Evolutionary conservation across 2,329 filamentous ascomycete species (phyloP).

Genomic region (Diaporthe sp.): DNA sequence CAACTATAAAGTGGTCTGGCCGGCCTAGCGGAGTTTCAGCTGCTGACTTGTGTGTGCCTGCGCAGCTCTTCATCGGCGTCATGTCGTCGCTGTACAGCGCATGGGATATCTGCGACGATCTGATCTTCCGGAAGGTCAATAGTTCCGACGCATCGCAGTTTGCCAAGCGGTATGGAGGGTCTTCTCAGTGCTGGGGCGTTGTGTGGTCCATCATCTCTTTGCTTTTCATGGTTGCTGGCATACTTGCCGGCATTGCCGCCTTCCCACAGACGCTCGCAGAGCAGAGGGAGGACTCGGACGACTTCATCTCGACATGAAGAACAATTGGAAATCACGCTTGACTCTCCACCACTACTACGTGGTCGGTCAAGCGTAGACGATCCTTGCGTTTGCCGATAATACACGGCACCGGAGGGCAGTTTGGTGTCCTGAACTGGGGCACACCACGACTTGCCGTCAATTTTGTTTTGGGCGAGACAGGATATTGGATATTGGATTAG

Average conservation of each 20-base stretch:
- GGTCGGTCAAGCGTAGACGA: neutral
- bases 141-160: constrained; percentile 85
- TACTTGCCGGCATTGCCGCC: constrained; percentile 82
- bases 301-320: constrained; percentile 68
- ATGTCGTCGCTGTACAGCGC: constrained; percentile 86
- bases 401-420: neutral
- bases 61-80: constrained; percentile 82
- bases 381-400: neutral
- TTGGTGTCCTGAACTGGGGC: neutral
- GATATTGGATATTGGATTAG: constrained; percentile 8
- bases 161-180: constrained; percentile 82
- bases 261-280: constrained; percentile 79
- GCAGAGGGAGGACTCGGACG: constrained; percentile 77
- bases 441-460: neutral
- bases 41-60: neutral
- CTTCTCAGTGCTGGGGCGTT: constrained; percentile 85
- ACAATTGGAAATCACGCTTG: too few species aligned
- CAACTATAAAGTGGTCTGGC: neutral
- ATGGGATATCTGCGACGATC: constrained; percentile 88
- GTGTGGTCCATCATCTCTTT: constrained; percentile 83
- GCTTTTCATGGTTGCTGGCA: constrained; percentile 78
- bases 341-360: neutral
- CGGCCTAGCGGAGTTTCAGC: neutral
- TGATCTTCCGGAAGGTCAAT: constrained; percentile 86
- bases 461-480: neutral